Percentiles rank a stretch among this genome's conserved stretches.
Conservation (phyloP, 768 basidiomycete species). For the Rhizopogon salebrosus region DNA sequence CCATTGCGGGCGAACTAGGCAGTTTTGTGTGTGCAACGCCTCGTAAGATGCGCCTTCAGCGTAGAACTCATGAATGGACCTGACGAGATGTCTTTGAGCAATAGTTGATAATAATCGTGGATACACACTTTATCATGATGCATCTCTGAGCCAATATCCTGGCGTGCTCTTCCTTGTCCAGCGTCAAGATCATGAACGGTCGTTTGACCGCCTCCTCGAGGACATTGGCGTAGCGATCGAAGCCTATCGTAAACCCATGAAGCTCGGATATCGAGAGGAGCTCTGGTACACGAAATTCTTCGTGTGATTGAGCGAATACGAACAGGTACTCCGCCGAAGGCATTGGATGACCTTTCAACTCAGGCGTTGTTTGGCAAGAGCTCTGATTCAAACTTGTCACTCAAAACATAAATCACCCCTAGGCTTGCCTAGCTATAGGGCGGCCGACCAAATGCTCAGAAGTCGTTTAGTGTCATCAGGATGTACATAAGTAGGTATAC, state of each 20-base stretch:
- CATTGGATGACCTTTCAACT: slow-evolving; percentile 10
- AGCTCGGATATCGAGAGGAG: slow-evolving; percentile 73
- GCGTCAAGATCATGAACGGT: slow-evolving; percentile 70
- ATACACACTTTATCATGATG: slow-evolving; percentile 73
- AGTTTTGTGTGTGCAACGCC: slow-evolving; percentile 57
- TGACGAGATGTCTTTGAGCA: slow-evolving; percentile 22
- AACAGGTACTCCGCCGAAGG: slow-evolving; percentile 45
- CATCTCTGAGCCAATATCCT: slow-evolving; percentile 68
- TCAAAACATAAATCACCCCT: not conserved
- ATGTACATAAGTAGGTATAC: too few relatives aligned
- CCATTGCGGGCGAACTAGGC: slow-evolving; percentile 45
- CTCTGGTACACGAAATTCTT: slow-evolving; percentile 82
- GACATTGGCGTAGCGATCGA: slow-evolving; percentile 37
- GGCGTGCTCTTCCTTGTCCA: slow-evolving; percentile 72
- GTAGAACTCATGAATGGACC: slow-evolving; percentile 76
- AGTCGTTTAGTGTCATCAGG: too few relatives aligned
- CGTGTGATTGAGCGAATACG: slow-evolving; percentile 76
- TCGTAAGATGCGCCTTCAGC: slow-evolving; percentile 66
- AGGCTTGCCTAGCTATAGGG: too few relatives aligned
- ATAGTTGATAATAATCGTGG: not conserved
- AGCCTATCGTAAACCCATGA: slow-evolving; percentile 53
- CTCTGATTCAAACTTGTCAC: slow-evolving; percentile 2
- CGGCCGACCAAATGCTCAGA: too few relatives aligned
- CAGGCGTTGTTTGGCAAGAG: slow-evolving; percentile 10
- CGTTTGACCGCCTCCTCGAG: slow-evolving; percentile 41